phyloP scores from a whole-genome alignment of 1,284 basidiomycete genomes.

The Cryptococcus sp. region DNA sequence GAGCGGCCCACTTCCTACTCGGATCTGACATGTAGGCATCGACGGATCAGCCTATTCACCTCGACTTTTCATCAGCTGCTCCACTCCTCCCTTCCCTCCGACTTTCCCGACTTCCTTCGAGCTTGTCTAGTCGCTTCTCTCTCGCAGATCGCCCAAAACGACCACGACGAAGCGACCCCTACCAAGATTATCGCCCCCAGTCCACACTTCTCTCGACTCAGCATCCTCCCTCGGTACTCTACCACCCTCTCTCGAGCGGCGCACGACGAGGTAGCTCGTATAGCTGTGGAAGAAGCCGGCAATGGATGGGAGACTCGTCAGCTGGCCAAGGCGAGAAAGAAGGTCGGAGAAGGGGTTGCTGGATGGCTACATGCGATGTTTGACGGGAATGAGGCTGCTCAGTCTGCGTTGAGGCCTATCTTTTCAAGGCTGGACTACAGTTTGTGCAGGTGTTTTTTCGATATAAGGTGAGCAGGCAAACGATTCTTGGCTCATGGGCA shows the following conservation, averaged over 20 bases:
- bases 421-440: constrained; percentile 85
- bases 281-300: constrained; percentile 61
- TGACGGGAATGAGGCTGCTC: constrained; percentile 41
- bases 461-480: constrained; percentile 58
- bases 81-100: constrained; percentile 32
- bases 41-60: constrained; percentile 34
- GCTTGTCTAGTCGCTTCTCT: constrained; percentile 32
- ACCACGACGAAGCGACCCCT: constrained; percentile 8
- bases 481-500: constrained; percentile 34
- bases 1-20: constrained; percentile 9
- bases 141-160: constrained; percentile 13
- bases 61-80: constrained; percentile 33
- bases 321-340: constrained; percentile 58
- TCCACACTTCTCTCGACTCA: constrained; percentile 60
- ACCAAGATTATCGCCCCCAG: constrained; percentile 4
- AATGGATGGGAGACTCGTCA: constrained; percentile 65
- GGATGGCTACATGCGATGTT: constrained; percentile 78
- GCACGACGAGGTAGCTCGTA: constrained; percentile 72
- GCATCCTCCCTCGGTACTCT: constrained; percentile 77
- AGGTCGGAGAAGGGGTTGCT: constrained; percentile 71
- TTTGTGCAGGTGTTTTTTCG: constrained; percentile 79
- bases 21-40: constrained; percentile 14
- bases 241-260: constrained; percentile 73
- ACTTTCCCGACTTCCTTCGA: constrained; percentile 35
- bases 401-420: constrained; percentile 65